These are phyloP conservation scores for Eurotiales sp. DNA, from an alignment of 2,329 filamentous ascomycete genomes.

Conservation along the genomic window DNA sequence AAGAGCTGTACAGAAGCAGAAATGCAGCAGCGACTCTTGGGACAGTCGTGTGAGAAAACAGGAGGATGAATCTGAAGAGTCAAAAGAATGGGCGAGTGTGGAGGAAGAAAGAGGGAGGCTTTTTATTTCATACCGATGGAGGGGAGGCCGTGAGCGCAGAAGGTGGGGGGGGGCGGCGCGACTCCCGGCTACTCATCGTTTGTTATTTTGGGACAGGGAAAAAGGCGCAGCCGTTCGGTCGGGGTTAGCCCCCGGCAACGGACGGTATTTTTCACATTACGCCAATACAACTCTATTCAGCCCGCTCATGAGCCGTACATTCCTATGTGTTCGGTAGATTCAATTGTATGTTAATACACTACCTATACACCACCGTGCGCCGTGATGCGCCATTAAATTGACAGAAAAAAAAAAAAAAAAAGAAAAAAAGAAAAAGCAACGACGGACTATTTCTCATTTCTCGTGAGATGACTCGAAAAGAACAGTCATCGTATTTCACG, in stretches of 20 bases:
- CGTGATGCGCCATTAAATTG: no score
- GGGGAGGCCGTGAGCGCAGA: neutral
- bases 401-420: neutral
- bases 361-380: neutral
- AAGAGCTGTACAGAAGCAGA: slow-evolving; percentile 7
- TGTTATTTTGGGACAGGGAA: neutral
- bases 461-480: neutral
- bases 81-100: slow-evolving; percentile 5
- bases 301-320: no score
- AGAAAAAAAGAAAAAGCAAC: neutral
- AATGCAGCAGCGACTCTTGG: slow-evolving; percentile 8
- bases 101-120: slow-evolving; percentile 8
- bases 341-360: no score
- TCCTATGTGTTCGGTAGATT: no score
- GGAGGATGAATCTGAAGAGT: slow-evolving; percentile 1
- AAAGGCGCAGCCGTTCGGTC: slow-evolving; percentile 8
- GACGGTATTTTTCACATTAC: neutral
- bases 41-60: neutral
- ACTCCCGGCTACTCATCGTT: neutral
- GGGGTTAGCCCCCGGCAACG: slow-evolving; percentile 5
- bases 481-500: neutral
- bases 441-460: no score
- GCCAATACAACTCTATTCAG: neutral
- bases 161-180: slow-evolving; percentile 2
- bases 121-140: slow-evolving; percentile 13